A percentile compares a stretch with the other conserved stretches of the same genome.
These are phyloP conservation scores for Zygosaccharomyces sapae DNA, from an alignment of 1,139 yeast species.

Conservation along the genomic window DNA sequence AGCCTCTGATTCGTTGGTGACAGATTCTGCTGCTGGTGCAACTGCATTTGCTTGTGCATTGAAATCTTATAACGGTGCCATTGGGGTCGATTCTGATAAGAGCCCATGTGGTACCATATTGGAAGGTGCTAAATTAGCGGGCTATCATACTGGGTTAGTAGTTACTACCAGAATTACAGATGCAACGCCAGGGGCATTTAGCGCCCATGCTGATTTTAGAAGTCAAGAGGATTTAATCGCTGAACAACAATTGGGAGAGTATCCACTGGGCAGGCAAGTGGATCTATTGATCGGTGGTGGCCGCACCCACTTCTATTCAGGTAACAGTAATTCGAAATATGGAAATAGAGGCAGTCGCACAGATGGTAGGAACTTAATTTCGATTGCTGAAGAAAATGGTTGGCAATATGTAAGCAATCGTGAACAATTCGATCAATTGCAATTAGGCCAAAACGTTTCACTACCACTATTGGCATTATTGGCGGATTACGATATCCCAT, in stretches of 20 bases:
- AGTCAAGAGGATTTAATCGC: constrained; percentile 81
- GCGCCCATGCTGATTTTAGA: constrained; percentile 69
- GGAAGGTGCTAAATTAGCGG: constrained; percentile 76
- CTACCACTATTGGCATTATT: constrained; percentile 71
- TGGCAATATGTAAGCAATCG: constrained; percentile 66
- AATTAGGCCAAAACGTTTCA: constrained; percentile 55
- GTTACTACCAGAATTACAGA: constrained; percentile 81
- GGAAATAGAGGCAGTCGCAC: constrained; percentile 59
- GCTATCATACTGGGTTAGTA: constrained; percentile 77
- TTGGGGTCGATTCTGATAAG: constrained; percentile 61
- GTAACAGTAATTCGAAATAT: constrained; percentile 32
- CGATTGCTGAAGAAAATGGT: constrained; percentile 53
- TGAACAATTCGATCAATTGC: constrained; percentile 49
- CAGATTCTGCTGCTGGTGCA: constrained; percentile 94
- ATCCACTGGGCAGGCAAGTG: constrained; percentile 70
- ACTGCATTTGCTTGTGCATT: constrained; percentile 80
- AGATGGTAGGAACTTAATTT: constrained; percentile 60
- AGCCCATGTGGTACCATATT: constrained; percentile 75
- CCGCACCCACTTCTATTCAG: constrained; percentile 68
- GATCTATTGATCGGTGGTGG: constrained; percentile 91
- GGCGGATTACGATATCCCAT: constrained; percentile 73
- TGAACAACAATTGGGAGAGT: constrained; percentile 73
- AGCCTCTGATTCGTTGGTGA: constrained; percentile 64
- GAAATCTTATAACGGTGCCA: constrained; percentile 80
- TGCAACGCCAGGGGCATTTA: constrained; percentile 88